Evolutionary conservation across 306 rosid genomes (phyloP).

Genomic region (Trifolium pratense): DNA sequence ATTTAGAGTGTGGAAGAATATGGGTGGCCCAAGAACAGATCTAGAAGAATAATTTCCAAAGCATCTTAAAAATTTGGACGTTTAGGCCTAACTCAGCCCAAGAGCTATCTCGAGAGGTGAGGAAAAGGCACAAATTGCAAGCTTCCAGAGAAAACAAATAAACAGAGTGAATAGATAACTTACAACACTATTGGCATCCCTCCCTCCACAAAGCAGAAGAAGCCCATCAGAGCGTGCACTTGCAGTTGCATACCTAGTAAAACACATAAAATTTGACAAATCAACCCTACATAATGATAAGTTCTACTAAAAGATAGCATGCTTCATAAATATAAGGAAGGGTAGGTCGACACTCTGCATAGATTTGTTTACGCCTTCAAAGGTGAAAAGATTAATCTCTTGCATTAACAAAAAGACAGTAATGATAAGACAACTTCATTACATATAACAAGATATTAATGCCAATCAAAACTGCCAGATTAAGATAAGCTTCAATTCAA

Average conservation of each 20-base stretch:
- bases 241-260: slow-evolving; percentile 97
- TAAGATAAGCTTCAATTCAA: slow-evolving; percentile 23
- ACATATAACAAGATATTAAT: slow-evolving; percentile 30
- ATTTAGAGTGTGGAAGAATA: not conserved
- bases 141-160: slow-evolving; percentile 35
- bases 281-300: slow-evolving; percentile 27
- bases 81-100: not conserved
- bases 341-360: slow-evolving; percentile 4
- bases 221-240: slow-evolving; percentile 99
- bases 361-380: slow-evolving; percentile 26
- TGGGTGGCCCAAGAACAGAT: not conserved
- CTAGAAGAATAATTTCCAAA: not conserved
- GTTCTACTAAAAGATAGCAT: slow-evolving; percentile 19
- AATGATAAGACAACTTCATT: slow-evolving; percentile 22
- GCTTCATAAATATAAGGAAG: slow-evolving; percentile 32
- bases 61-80: not conserved
- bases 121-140: slow-evolving; percentile 34
- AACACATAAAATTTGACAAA: slow-evolving; percentile 34
- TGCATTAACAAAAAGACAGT: slow-evolving; percentile 20
- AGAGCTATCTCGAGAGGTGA: not conserved
- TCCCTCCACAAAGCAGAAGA: slow-evolving; percentile 96
- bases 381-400: slow-evolving; percentile 10
- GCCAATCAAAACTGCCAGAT: slow-evolving; percentile 18
- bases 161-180: slow-evolving; percentile 48
- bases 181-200: slow-evolving; percentile 97